Base-by-base conservation (phyloP, 139 green algal genomes). In the Micromonas commoda region DNA sequence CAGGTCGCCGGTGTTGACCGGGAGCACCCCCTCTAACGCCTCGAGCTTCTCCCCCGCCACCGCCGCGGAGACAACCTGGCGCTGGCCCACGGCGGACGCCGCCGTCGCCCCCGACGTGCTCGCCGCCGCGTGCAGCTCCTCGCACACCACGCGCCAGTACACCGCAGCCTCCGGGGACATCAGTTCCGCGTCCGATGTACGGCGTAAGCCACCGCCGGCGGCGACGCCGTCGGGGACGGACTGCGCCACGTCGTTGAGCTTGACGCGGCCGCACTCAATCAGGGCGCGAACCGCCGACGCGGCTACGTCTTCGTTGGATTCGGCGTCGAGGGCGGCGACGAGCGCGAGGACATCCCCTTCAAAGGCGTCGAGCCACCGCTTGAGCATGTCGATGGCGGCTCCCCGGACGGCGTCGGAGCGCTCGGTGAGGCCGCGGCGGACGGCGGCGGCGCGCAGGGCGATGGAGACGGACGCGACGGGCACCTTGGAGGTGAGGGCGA, bases 11-110 rank as follows among this genome's bases (percentile, higher is more conserved):
- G 81, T 71, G 0, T 75, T 81, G 23, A 37, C 51, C 0, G 88
- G 88, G 71, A 92, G 77, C 16, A 71, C 79, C 4, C 63, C 45
- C 33, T 92, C 88, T 28, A 92, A 80, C 29, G 86, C 87, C 38
- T 89, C 84, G 1, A 89, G 66, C 1, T 57, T 45, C 31, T 68
- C 32, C 34, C 38, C 77, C 9, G 38, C 39, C 20, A 35, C 45
- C 23, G 65, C 77, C 13, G 64, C 64, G 21, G 65, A n/a, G 20
- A 77, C 65, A 3, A 32, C 77, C 20, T 31, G 33, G 23, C 19
- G 31, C 4, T 65, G 38, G 26, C 87, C 86, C 0, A 67, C 66
- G 0, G 84, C 84, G 31, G 37, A 63, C 19, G 86, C 84, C 84
- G 79, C 53, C 26, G 61, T 35, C 82, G 83, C 76, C 57, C 37